A percentile compares a stretch with the other conserved stretches of the same genome.
Conservation (phyloP, 2,329 filamentous ascomycete species). For the Xylariaceae sp. region DNA sequence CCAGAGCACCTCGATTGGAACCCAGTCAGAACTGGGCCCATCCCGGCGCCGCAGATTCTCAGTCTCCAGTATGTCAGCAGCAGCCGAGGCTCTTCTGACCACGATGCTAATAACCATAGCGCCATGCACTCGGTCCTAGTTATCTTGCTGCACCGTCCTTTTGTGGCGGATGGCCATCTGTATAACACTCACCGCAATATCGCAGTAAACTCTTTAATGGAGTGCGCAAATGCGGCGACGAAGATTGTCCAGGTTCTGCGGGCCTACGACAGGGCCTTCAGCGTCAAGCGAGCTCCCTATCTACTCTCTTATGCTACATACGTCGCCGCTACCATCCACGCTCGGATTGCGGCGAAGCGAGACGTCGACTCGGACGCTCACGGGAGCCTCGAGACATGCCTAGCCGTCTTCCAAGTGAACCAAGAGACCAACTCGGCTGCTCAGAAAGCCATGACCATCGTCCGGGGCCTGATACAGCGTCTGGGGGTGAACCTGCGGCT, state of each 20-base stretch:
- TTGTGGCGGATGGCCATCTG: conserved; percentile 42
- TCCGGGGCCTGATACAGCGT: conserved; percentile 37
- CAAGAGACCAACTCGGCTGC: conserved; percentile 44
- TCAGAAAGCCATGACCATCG: conserved; percentile 35
- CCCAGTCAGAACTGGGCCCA: conserved; percentile 17
- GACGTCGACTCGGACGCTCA: conserved; percentile 31
- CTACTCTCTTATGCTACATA: conserved; percentile 49
- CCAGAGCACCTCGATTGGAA: conserved; percentile 35
- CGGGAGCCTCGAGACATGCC: conserved; percentile 32
- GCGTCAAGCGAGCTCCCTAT: conserved; percentile 40
- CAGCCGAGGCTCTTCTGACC: conserved; percentile 1
- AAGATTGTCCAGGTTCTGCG: conserved; percentile 36
- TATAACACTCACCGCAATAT: conserved; percentile 33
- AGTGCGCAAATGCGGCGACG: conserved; percentile 38
- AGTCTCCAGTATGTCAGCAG: conserved; percentile 28
- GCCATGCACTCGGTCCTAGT: conserved; percentile 43
- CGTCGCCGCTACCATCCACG: conserved; percentile 44
- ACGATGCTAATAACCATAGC: conserved; percentile 9
- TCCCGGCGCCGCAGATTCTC: conserved; percentile 37
- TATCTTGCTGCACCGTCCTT: conserved; percentile 47
- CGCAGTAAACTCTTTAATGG: conserved; percentile 34
- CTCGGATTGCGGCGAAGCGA: conserved; percentile 40
- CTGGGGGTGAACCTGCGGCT: conserved; percentile 26
- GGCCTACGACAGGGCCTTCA: conserved; percentile 37
- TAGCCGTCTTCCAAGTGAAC: conserved; percentile 40